Evolutionary conservation across 305 asterid species (phyloP).

Genomic region (Plantago lanceolata): DNA sequence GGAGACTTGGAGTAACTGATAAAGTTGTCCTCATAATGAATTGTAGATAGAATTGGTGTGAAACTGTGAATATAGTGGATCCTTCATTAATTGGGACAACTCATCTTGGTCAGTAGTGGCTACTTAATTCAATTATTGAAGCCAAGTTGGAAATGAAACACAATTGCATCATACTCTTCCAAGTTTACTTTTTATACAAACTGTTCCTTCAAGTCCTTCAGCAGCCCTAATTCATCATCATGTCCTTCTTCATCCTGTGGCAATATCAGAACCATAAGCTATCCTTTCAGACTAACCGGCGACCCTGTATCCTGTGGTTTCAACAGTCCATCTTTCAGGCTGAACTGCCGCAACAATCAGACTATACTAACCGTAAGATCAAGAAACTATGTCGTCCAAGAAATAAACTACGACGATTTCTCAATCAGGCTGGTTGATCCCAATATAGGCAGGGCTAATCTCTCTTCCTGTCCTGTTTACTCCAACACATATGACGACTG

Average conservation of each 20-base stretch:
- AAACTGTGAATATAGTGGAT: too few relatives aligned
- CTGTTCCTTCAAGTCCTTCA: background rate
- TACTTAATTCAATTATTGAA: too few relatives aligned
- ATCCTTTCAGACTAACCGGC: slow-evolving; percentile 30
- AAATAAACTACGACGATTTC: slow-evolving; percentile 31
- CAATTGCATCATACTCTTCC: background rate
- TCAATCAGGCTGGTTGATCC: slow-evolving; percentile 41
- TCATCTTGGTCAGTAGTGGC: too few relatives aligned
- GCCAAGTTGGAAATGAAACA: too few relatives aligned
- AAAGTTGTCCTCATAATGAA: too few relatives aligned
- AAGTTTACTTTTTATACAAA: background rate
- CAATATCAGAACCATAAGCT: slow-evolving; percentile 26
- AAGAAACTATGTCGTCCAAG: slow-evolving; percentile 28
- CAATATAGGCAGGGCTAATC: slow-evolving; percentile 24
- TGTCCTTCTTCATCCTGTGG: slow-evolving; percentile 46
- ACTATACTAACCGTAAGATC: slow-evolving; percentile 22
- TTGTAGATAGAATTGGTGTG: too few relatives aligned
- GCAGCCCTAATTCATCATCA: slow-evolving; percentile 21
- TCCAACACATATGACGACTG: slow-evolving; percentile 25
- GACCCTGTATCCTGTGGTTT: slow-evolving; percentile 31
- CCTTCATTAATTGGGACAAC: too few relatives aligned
- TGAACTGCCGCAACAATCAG: slow-evolving; percentile 38
- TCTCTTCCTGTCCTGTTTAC: slow-evolving; percentile 37
- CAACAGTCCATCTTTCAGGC: slow-evolving; percentile 24
- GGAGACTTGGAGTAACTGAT: too few relatives aligned